phyloP scores from a whole-genome alignment of 192 early-diverging fungal species.

The Geosiphon pyriformis region DNA sequence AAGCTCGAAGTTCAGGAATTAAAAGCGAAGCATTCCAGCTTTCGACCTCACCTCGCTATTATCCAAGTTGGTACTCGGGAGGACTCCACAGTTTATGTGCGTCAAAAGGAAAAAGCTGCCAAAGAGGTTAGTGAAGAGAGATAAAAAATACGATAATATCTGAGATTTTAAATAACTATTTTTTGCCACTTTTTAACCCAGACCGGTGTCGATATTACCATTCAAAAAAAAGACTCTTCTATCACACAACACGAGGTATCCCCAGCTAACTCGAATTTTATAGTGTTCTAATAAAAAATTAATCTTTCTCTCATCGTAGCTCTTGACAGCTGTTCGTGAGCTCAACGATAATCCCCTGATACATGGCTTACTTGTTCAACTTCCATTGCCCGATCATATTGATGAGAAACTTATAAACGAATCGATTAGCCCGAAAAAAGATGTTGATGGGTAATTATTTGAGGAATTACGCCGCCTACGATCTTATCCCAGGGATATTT shows the following conservation, averaged over 20 bases:
- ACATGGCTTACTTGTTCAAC: conserved; percentile 95
- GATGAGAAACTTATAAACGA: conserved; percentile 80
- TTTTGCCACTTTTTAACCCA: conserved; percentile 14
- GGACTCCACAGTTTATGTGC: conserved; percentile 90
- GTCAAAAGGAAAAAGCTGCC: conserved; percentile 89
- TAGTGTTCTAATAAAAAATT: neutral
- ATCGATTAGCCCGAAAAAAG: conserved; percentile 79
- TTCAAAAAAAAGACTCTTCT: conserved; percentile 58
- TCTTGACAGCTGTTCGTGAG: conserved; percentile 59
- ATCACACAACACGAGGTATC: conserved; percentile 62
- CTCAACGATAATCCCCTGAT: conserved; percentile 76
- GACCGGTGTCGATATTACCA: conserved; percentile 75
- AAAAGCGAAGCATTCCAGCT: conserved; percentile 57
- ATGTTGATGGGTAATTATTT: conserved; percentile 85
- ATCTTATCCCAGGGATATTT: too few species aligned
- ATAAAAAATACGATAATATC: conserved; percentile 18
- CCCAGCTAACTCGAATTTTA: neutral
- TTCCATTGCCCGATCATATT: conserved; percentile 86
- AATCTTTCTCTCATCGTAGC: conserved; percentile 28
- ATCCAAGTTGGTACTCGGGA: conserved; percentile 91
- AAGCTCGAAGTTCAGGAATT: conserved; percentile 61
- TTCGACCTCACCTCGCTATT: conserved; percentile 79
- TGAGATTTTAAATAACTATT: neutral
- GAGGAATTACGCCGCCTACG: too few species aligned
- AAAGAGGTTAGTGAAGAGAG: conserved; percentile 54